Percentiles rank a stretch among this genome's conserved stretches.
phyloP scores from a whole-genome alignment of 768 basidiomycete species.

The Lenzites betulinus region DNA sequence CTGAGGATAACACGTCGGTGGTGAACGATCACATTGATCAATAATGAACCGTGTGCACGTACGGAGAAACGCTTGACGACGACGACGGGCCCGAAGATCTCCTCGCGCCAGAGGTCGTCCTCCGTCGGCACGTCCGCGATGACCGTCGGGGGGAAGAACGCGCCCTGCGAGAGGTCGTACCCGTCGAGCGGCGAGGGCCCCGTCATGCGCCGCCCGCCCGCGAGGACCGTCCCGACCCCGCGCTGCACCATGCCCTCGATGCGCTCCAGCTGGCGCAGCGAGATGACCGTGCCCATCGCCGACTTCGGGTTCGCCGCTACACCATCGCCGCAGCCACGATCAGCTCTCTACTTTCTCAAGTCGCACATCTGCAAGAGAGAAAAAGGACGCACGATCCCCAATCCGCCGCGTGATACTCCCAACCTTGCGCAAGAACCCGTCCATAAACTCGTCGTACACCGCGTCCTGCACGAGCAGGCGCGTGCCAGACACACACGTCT shows the following conservation, averaged over 20 bases:
- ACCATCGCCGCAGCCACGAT: neutral
- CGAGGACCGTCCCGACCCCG: constrained; percentile 48
- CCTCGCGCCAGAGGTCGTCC: constrained; percentile 78
- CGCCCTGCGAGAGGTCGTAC: constrained; percentile 69
- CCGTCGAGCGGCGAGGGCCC: constrained; percentile 66
- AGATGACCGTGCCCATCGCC: constrained; percentile 84
- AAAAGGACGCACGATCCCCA: constrained; percentile 74
- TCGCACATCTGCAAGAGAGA: too few species aligned
- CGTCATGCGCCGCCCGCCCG: constrained; percentile 67
- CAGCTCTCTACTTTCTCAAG: neutral
- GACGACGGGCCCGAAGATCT: constrained; percentile 86
- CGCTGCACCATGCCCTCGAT: constrained; percentile 59
- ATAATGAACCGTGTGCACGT: constrained; percentile 17
- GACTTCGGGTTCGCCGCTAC: constrained; percentile 69
- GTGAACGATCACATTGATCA: neutral
- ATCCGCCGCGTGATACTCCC: constrained; percentile 65
- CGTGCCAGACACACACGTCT: constrained; percentile 91
- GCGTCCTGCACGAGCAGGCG: constrained; percentile 73
- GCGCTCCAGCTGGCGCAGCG: constrained; percentile 58
- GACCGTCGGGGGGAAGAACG: constrained; percentile 82
- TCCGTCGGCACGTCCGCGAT: constrained; percentile 56
- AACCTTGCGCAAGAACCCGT: constrained; percentile 60
- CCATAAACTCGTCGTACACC: constrained; percentile 71
- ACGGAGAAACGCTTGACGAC: constrained; percentile 59
- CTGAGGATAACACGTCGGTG: constrained; percentile 34